Base-by-base conservation (phyloP, 2,329 filamentous ascomycete genomes). In the Polytolypa hystricis region DNA sequence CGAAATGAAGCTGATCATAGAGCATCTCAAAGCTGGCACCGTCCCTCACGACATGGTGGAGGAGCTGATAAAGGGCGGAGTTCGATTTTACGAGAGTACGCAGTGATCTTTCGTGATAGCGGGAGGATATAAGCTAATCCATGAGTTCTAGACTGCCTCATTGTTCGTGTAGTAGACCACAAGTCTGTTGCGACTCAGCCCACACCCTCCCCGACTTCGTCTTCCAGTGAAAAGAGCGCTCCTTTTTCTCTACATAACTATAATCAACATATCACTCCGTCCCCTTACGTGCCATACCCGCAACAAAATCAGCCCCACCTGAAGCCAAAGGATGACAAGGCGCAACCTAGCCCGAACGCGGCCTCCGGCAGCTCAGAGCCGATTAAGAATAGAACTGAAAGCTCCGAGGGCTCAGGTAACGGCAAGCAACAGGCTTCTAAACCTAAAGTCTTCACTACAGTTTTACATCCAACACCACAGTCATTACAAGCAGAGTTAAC, bases 121-220 rank as follows among this genome's bases (percentile, higher is more conserved):
- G n/a, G n/a, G n/a, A n/a, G 21, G n/a, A 25, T 25, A 26, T 28
- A 17, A 19, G 34, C 40, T 37, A 26, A 39, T 38, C 21, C 31
- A 18, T 27, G 9, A 37, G 21, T 15, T n/a, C 36, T 40, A 72
- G 69, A 74, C 20, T 94, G 89, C 53, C 71, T 98, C 39, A 96
- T 98, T 47, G 86, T 98, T 23, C 81, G 93, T 57, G 68, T 96
- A n/a, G 75, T 93, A 51, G 84, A 96, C 55, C 84, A 94, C 64
- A 84, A 82, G 51, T 77, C 80, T 0, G 66, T 66, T 28, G 69
- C 70, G 43, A 65, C 71, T 47, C 77, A 84, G 46, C 56, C 65
- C 7, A 76, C 73, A 47, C 68, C 67, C 48, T 63, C 65, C 39
- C 71, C 66, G 33, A 67, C 64, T 35, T 65, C 65, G 17, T 67